Percentiles rank a stretch among this genome's conserved stretches.
phyloP scores from a whole-genome alignment of 2,329 filamentous ascomycete genomes.

The Rachicladosporium sp. region DNA sequence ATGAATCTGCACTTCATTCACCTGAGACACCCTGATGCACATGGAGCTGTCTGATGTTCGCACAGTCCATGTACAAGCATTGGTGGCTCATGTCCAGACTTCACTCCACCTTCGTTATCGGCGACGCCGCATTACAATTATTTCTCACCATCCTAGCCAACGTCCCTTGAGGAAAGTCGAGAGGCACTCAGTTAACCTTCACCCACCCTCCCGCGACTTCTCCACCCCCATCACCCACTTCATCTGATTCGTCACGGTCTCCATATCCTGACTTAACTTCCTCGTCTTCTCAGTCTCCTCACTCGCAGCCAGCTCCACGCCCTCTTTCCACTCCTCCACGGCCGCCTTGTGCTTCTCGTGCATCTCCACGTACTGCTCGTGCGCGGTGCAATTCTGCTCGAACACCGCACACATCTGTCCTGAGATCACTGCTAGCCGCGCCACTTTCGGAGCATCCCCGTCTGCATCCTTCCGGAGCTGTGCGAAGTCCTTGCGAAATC shows the following conservation, averaged over 20 bases:
- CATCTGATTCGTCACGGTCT: slow-evolving; percentile 50
- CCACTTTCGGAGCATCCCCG: slow-evolving; percentile 51
- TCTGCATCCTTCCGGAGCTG: slow-evolving; percentile 43
- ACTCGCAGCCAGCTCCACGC: slow-evolving; percentile 47
- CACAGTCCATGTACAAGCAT: no score
- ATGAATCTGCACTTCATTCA: no score
- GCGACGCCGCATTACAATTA: no score
- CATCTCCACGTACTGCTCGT: slow-evolving; percentile 46
- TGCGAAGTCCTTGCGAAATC: slow-evolving; percentile 37
- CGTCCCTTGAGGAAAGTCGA: no score
- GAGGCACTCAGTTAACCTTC: no score
- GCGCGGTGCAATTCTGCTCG: slow-evolving; percentile 46
- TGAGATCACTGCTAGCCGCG: slow-evolving; percentile 53
- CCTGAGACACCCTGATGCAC: no score
- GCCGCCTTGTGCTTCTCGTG: slow-evolving; percentile 54
- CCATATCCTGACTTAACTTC: slow-evolving; percentile 49
- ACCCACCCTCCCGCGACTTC: slow-evolving; percentile 1
- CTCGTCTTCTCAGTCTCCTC: slow-evolving; percentile 44
- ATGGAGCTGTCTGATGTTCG: no score
- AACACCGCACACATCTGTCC: slow-evolving; percentile 63
- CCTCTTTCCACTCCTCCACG: slow-evolving; percentile 48
- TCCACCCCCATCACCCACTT: slow-evolving; percentile 49
- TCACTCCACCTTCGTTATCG: no score
- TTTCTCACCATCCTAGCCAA: no score
- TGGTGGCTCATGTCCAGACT: no score